Percentiles rank a stretch among this genome's conserved stretches.
Conservation (phyloP, 2,329 filamentous ascomycete genomes). For the Arthrobotrys conoides region DNA sequence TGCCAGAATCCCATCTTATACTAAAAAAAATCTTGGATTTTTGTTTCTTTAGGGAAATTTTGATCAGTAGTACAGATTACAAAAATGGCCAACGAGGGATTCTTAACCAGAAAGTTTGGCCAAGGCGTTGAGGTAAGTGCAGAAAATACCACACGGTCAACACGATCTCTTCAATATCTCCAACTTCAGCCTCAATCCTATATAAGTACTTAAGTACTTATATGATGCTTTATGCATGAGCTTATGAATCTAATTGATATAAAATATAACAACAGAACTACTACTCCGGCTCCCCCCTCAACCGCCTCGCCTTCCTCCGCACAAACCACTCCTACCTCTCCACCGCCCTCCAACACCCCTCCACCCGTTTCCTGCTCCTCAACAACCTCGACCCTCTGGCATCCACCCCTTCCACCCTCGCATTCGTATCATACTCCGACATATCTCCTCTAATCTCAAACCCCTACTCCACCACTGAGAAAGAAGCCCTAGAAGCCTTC, state of each 20-base stretch:
- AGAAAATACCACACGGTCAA: conserved; percentile 52
- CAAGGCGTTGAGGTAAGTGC: conserved; percentile 73
- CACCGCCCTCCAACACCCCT: conserved; percentile 76
- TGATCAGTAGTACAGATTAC: neutral
- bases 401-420: conserved; percentile 74
- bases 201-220: too few species aligned
- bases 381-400: conserved; percentile 83
- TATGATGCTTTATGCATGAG: too few species aligned
- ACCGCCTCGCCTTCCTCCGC: conserved; percentile 84
- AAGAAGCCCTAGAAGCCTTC: conserved; percentile 79
- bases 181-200: neutral
- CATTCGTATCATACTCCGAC: conserved; percentile 78
- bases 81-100: conserved; percentile 65
- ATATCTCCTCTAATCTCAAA: conserved; percentile 80
- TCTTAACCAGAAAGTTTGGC: conserved; percentile 83
- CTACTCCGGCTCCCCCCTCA: conserved; percentile 82
- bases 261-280: conserved; percentile 78
- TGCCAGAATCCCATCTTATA: neutral
- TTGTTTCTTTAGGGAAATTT: neutral
- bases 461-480: conserved; percentile 78
- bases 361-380: conserved; percentile 81
- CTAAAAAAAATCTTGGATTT: neutral
- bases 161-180: neutral
- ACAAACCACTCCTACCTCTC: conserved; percentile 79
- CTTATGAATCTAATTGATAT: too few species aligned